Conservation (phyloP, 768 basidiomycete species). For the Rhodotorula toruloides region DNA sequence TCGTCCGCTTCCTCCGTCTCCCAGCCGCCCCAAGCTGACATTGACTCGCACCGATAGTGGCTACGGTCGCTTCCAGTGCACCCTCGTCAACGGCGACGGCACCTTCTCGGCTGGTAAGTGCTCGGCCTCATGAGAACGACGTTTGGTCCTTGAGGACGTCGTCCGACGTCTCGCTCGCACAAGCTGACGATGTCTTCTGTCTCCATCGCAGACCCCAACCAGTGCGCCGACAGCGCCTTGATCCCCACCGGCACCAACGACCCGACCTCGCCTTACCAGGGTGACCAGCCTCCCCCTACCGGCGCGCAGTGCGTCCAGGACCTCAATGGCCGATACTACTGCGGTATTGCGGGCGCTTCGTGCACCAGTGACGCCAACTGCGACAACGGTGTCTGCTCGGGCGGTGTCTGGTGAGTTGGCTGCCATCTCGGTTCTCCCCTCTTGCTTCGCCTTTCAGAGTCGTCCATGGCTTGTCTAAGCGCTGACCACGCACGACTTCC, state of each 20-base stretch:
- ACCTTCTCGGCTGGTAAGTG: slow-evolving; percentile 15
- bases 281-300: slow-evolving; percentile 3
- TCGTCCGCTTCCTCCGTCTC: slow-evolving; percentile 11
- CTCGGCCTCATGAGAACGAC: too few relatives aligned
- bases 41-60: background rate
- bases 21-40: background rate
- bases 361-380: slow-evolving; percentile 18
- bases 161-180: background rate
- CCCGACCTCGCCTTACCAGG: background rate
- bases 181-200: background rate
- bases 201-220: slow-evolving; percentile 8
- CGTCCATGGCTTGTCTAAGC: rapidly evolving
- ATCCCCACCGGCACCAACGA: slow-evolving; percentile 1
- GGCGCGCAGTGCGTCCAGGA: slow-evolving; percentile 7
- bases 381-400: slow-evolving; percentile 10
- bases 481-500: background rate
- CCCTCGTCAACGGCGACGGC: slow-evolving; percentile 16
- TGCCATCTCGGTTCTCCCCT: background rate
- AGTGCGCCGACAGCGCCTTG: slow-evolving; percentile 11
- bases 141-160: background rate
- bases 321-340: slow-evolving; percentile 15
- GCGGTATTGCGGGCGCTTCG: slow-evolving; percentile 18
- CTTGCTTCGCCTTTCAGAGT: background rate
- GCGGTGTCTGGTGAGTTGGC: slow-evolving; percentile 1
- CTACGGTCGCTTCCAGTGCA: slow-evolving; percentile 25